A percentile compares a stretch with the other conserved stretches of the same genome.
Evolutionary conservation across 177 flowering plant species (phyloP).

Genomic region (Vitis hybrid): DNA sequence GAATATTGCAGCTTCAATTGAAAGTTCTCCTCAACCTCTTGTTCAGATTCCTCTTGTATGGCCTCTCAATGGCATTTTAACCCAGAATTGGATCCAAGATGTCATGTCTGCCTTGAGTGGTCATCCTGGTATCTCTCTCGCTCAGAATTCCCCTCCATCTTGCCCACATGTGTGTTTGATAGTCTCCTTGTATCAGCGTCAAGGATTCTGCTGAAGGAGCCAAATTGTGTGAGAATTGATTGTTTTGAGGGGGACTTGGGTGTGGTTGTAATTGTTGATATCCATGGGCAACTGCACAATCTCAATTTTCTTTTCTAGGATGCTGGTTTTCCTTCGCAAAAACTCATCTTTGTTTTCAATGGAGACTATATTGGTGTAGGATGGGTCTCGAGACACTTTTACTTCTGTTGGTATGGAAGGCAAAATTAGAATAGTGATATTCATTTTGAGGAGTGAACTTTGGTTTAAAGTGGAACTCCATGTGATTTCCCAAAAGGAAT

Average conservation of each 20-base stretch:
- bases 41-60: too few species aligned
- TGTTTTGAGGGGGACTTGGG: constrained; percentile 6
- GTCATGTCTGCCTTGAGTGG: too few species aligned
- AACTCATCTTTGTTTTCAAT: too few species aligned
- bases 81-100: too few species aligned
- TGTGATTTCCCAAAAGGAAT: too few species aligned
- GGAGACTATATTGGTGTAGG: background rate
- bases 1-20: too few species aligned
- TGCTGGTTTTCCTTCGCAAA: constrained; percentile 14
- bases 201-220: constrained; percentile 17
- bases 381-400: constrained; percentile 26
- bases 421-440: background rate
- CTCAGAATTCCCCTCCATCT: too few species aligned
- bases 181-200: constrained; percentile 1
- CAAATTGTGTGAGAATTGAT: constrained; percentile 24
- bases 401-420: constrained; percentile 33
- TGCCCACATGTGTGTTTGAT: too few species aligned
- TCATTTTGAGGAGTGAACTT: background rate
- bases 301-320: constrained; percentile 12
- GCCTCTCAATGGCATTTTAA: too few species aligned
- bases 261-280: constrained; percentile 27
- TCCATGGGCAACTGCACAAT: constrained; percentile 28
- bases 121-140: too few species aligned
- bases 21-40: too few species aligned
- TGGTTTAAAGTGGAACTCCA: too few species aligned